phyloP scores from a whole-genome alignment of 768 basidiomycete genomes.

The Thelephora ganbajun region DNA sequence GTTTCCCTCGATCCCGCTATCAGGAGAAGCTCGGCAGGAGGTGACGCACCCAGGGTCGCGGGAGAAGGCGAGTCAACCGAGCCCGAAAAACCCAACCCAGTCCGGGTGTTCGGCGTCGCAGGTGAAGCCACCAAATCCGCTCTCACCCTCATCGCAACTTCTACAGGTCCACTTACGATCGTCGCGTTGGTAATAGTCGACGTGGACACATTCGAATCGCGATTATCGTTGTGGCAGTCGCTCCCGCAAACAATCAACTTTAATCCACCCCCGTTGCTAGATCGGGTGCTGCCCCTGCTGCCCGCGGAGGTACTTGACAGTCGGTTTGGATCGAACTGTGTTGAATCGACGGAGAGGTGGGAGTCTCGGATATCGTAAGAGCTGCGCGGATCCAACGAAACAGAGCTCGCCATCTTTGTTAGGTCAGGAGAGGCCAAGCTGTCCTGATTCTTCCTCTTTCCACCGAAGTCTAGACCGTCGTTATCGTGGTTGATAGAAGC shows the following conservation, averaged over 20 bases:
- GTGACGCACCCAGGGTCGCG: constrained; percentile 6
- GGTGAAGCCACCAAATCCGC: constrained; percentile 8
- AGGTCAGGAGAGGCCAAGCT: neutral
- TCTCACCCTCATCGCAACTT: constrained; percentile 12
- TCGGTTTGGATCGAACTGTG: constrained; percentile 8
- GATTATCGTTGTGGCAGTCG: constrained; percentile 15
- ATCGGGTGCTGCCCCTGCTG: constrained; percentile 3
- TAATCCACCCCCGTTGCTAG: too few relatives aligned
- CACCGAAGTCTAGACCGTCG: neutral
- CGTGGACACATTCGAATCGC: constrained; percentile 16
- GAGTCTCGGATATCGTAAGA: constrained; percentile 6
- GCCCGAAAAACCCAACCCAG: too few relatives aligned
- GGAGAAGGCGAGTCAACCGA: constrained; percentile 7
- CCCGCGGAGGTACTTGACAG: constrained; percentile 7
- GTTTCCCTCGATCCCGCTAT: neutral
- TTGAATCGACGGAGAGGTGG: constrained; percentile 4
- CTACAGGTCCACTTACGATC: constrained; percentile 12
- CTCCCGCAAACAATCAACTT: too few relatives aligned
- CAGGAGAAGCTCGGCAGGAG: neutral
- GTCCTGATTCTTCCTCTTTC: neutral
- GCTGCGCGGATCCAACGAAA: constrained; percentile 2
- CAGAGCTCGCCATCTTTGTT: constrained; percentile 1
- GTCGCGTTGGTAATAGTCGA: constrained; percentile 19
- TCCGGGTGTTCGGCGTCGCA: too few relatives aligned
- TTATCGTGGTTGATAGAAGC: too few relatives aligned